Conservation (phyloP, 768 basidiomycete species). For the Leucocoprinus birnbaumii region DNA sequence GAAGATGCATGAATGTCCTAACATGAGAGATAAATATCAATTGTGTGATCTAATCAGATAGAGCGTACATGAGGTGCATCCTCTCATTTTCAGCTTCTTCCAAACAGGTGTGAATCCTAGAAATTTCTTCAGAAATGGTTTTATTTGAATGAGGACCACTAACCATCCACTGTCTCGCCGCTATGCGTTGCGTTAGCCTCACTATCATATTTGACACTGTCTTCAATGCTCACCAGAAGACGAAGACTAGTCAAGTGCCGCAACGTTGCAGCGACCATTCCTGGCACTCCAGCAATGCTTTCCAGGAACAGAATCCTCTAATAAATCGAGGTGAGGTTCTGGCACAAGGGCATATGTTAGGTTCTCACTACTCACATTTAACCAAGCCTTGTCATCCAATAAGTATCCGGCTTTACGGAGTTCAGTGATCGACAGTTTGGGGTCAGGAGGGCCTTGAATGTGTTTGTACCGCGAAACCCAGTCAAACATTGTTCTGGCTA, state of each 20-base stretch:
- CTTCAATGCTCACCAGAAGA: conserved; percentile 61
- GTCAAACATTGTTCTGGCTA: conserved; percentile 73
- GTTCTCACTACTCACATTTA: conserved; percentile 44
- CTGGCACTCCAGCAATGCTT: conserved; percentile 91
- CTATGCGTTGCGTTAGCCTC: conserved; percentile 21
- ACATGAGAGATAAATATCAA: conserved; percentile 9
- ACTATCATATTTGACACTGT: background rate
- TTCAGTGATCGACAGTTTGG: conserved; percentile 67
- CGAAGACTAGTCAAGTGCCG: conserved; percentile 88
- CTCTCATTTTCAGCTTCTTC: conserved; percentile 97
- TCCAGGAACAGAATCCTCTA: conserved; percentile 69
- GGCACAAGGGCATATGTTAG: background rate
- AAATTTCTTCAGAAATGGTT: conserved; percentile 15
- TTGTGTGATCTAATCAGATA: background rate
- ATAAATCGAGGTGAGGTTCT: background rate
- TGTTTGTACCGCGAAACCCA: conserved; percentile 84
- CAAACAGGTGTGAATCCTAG: conserved; percentile 89
- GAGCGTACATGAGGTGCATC: conserved; percentile 84
- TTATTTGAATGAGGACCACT: conserved; percentile 11
- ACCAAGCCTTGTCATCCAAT: conserved; percentile 75
- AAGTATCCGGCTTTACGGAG: conserved; percentile 73
- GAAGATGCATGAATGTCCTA: conserved; percentile 94
- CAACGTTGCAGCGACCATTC: conserved; percentile 89
- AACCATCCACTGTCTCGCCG: conserved; percentile 52
- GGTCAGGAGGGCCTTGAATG: conserved; percentile 54